phyloP scores from a whole-genome alignment of 495 filamentous ascomycete genomes.

The Rostrohypoxylon terebratum region DNA sequence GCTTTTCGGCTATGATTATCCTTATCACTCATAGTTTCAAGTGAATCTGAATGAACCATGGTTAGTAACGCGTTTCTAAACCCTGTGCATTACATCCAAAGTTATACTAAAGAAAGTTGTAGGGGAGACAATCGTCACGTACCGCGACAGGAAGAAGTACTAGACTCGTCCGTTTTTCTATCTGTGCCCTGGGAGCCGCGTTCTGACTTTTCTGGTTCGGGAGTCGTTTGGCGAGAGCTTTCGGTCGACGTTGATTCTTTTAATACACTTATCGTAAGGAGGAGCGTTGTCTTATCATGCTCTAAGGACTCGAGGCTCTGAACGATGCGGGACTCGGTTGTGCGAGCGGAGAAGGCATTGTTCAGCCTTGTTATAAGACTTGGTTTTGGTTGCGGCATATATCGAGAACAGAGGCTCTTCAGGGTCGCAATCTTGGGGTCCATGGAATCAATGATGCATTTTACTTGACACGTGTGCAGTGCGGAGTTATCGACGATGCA shows the following conservation, averaged over 20 bases:
- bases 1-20: too few species aligned
- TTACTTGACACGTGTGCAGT: conserved; percentile 13
- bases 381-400: background rate
- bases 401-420: background rate
- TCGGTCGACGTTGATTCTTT: background rate
- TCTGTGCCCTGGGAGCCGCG: background rate
- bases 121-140: too few species aligned
- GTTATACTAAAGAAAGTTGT: too few species aligned
- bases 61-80: too few species aligned
- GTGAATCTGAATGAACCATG: too few species aligned
- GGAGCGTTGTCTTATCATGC: conserved; percentile 19
- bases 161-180: too few species aligned
- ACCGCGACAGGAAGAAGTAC: too few species aligned
- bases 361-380: background rate
- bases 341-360: background rate
- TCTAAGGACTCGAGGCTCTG: conserved; percentile 19
- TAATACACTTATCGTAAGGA: conserved; percentile 16
- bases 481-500: background rate
- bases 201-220: background rate
- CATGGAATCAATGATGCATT: conserved; percentile 4
- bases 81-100: too few species aligned
- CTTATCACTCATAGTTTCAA: too few species aligned
- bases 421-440: conserved; percentile 5
- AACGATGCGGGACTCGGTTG: conserved; percentile 1
- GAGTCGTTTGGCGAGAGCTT: background rate